Base-by-base conservation (phyloP, 2,329 filamentous ascomycete genomes). In the Penicillium hesseltinei region DNA sequence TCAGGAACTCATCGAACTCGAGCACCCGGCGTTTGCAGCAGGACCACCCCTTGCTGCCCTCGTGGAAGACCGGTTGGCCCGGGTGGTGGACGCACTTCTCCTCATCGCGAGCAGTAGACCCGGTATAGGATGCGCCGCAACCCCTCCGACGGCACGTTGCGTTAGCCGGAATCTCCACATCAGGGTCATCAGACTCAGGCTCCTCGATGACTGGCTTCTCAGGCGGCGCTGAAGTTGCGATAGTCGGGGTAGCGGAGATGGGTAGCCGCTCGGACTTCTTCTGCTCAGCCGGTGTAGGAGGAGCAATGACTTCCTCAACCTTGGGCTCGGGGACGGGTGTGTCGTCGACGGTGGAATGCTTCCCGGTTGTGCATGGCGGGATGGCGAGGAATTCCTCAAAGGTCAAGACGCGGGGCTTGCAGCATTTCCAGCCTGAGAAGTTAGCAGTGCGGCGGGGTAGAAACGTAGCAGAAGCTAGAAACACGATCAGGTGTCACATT, bases 371-470 rank as follows among this genome's bases (percentile, higher is more conserved):
- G 82, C 94, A 99, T 38, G 94, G 93, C 49, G 90, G 81, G 68
- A 99, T 97, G 59, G 82, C 76, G 76, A 99, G 90, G 81, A 99
- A 99, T 78, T 99, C 94, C 78, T 99, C 94, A 74, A 99, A 99
- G 58, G 92, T 97, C 68, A 99, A 82, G 68, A 97, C 92, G 70
- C 94, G 89, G 56, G 92, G 89, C 79, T 97, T 97, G 84, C 94
- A 99, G 81, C 94, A 99, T 80, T 96, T 95, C 93, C 94, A 97
- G 72, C 94, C 93, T 97, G 69, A 44, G 50, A 19, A 56, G 51
- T 62, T 56, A 57, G 57, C 35, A 35, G 25, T 44, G 31, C 38
- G 17, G 47, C n/a, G 25, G 19, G 19, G 19, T 40, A 35, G 44
- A 39, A 38, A 42, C 7, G 7, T 43, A 39, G 29, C 8, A 29